Percentiles rank a stretch among this genome's conserved stretches.
Evolutionary conservation across 2,329 filamentous ascomycete genomes (phyloP).

Genomic region (Xylaria arbuscula): DNA sequence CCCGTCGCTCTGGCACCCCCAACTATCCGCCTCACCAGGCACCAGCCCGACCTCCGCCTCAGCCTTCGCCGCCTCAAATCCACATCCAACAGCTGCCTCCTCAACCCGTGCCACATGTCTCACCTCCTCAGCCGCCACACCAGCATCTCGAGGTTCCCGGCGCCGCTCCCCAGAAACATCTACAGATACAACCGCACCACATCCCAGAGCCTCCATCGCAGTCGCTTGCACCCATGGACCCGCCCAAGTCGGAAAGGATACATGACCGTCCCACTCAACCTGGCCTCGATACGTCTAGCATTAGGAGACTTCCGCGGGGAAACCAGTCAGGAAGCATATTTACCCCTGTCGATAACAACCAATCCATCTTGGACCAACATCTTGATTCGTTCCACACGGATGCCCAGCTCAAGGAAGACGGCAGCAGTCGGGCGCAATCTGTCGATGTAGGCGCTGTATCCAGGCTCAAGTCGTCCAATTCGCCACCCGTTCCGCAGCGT

Average conservation of each 20-base stretch:
- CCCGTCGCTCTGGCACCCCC: slow-evolving; percentile 77
- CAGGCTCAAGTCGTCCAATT: slow-evolving; percentile 63
- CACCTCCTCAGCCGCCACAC: slow-evolving; percentile 65
- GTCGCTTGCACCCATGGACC: slow-evolving; percentile 62
- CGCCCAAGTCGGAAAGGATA: slow-evolving; percentile 58
- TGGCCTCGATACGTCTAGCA: slow-evolving; percentile 62
- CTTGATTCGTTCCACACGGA: slow-evolving; percentile 74
- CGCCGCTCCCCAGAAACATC: slow-evolving; percentile 51
- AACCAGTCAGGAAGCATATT: slow-evolving; percentile 90
- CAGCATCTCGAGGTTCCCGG: slow-evolving; percentile 52
- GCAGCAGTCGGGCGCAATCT: slow-evolving; percentile 67
- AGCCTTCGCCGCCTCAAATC: slow-evolving; percentile 69
- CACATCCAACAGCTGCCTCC: slow-evolving; percentile 63
- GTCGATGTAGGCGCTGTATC: slow-evolving; percentile 70
- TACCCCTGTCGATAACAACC: slow-evolving; percentile 93
- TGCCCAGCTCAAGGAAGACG: slow-evolving; percentile 56
- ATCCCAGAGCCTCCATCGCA: slow-evolving; percentile 52
- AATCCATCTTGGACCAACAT: slow-evolving; percentile 88
- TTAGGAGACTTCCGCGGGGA: slow-evolving; percentile 75
- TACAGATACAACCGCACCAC: slow-evolving; percentile 41
- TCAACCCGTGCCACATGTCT: slow-evolving; percentile 61
- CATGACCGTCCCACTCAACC: slow-evolving; percentile 60
- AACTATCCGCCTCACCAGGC: slow-evolving; percentile 61
- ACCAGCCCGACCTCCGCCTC: slow-evolving; percentile 64
- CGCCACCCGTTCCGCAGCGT: slow-evolving; percentile 63